phyloP scores from a whole-genome alignment of 2,329 filamentous ascomycete species.

The Botrytis paeoniae region DNA sequence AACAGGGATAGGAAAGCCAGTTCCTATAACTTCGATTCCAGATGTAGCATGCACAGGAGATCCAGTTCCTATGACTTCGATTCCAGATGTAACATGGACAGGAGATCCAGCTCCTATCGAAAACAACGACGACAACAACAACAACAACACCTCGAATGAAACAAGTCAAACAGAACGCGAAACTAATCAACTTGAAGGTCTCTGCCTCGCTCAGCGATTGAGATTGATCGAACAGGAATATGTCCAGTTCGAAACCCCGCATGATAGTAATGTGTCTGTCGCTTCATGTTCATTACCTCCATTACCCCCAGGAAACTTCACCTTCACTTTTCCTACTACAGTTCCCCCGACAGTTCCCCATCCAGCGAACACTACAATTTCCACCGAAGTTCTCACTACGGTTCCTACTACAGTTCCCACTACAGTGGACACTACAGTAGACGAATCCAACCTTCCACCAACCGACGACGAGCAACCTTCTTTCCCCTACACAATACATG shows the following conservation, averaged over 20 bases:
- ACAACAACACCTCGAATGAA: not conserved
- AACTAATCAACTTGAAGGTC: not conserved
- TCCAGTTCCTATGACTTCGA: not conserved
- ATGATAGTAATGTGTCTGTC: not conserved
- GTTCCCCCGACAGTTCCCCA: not conserved
- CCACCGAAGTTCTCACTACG: not conserved
- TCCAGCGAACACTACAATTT: not conserved
- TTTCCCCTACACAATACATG: not conserved
- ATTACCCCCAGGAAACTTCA: not conserved
- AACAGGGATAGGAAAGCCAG: not conserved
- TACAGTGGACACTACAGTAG: not conserved
- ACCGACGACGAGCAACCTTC: not conserved
- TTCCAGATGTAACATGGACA: too few species aligned
- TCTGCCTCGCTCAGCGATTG: not conserved
- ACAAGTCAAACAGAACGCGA: not conserved
- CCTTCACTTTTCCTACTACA: not conserved
- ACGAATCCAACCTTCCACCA: not conserved
- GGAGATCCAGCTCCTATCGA: not conserved
- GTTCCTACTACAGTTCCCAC: not conserved
- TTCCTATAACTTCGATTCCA: not conserved
- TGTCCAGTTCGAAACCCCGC: not conserved
- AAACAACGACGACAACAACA: not conserved
- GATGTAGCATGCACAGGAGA: not conserved
- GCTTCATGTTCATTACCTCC: not conserved
- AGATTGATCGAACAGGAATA: not conserved